phyloP scores from a whole-genome alignment of 441 rosid species.

The Gossypium gossypioides region DNA sequence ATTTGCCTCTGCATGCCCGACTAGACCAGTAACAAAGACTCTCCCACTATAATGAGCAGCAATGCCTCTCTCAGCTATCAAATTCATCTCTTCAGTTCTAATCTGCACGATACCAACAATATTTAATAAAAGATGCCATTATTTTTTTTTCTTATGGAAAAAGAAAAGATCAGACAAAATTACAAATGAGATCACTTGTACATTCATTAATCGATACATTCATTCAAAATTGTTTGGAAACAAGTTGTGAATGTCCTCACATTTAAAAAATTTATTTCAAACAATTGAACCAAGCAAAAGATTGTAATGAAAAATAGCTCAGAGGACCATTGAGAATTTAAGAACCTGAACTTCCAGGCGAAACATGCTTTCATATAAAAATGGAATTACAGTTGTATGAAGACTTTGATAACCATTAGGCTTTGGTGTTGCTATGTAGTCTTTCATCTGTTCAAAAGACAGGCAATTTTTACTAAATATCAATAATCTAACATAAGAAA shows the following conservation, averaged over 20 bases:
- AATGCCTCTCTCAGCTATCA: conserved; percentile 93
- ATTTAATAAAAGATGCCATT: not conserved
- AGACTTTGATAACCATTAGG: conserved; percentile 99
- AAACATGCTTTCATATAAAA: conserved; percentile 93
- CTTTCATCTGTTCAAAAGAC: conserved; percentile 63
- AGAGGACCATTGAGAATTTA: conserved; percentile 6
- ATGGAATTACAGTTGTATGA: conserved; percentile 89
- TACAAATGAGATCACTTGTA: too few relatives aligned
- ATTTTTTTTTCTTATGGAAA: too few relatives aligned
- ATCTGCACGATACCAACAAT: not conserved
- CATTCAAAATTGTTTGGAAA: not conserved
- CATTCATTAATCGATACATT: not conserved
- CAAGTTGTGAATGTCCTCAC: not conserved
- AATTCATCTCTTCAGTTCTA: conserved; percentile 40
- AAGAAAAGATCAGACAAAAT: too few relatives aligned
- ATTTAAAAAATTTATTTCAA: not conserved
- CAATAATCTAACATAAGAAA: not conserved
- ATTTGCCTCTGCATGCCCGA: conserved; percentile 54
- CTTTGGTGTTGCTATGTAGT: conserved; percentile 97
- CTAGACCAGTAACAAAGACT: conserved; percentile 61
- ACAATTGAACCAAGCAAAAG: not conserved
- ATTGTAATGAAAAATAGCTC: not conserved
- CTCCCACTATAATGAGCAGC: conserved; percentile 96
- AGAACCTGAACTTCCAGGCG: conserved; percentile 90
- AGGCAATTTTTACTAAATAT: conserved; percentile 12